These are phyloP conservation scores for Saitozyma podzolica DNA, from an alignment of 768 basidiomycete species.

Conservation along the genomic window DNA sequence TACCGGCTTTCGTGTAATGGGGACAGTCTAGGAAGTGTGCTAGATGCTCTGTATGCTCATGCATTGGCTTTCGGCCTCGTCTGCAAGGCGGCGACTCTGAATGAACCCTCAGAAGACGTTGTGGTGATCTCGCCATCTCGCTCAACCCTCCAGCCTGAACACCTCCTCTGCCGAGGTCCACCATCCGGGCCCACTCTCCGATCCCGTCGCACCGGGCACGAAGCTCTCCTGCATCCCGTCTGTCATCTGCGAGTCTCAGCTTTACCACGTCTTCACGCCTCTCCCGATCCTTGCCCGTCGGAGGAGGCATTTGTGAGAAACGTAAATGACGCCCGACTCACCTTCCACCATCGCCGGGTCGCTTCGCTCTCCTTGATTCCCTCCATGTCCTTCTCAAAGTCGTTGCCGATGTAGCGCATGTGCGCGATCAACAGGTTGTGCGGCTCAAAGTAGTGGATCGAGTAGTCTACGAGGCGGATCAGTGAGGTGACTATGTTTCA, in stretches of 20 bases:
- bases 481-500: not conserved
- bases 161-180: conserved; percentile 71
- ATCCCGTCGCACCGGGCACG: conserved; percentile 68
- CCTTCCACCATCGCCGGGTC: conserved; percentile 74
- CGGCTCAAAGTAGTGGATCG: conserved; percentile 66
- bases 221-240: conserved; percentile 78
- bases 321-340: conserved; percentile 41
- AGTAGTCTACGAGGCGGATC: conserved; percentile 60
- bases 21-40: no score
- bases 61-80: no score
- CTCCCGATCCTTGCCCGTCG: not conserved
- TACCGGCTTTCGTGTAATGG: no score
- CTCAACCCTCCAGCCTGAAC: conserved; percentile 64
- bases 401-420: conserved; percentile 70
- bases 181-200: conserved; percentile 63
- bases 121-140: not conserved
- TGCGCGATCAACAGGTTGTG: conserved; percentile 67
- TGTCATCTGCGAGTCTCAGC: conserved; percentile 53
- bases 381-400: conserved; percentile 69
- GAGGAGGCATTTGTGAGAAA: not conserved
- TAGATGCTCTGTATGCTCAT: no score
- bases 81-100: no score
- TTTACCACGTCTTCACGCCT: not conserved
- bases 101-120: no score
- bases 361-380: conserved; percentile 65